These are phyloP conservation scores for Acacia melanoxylon DNA, from an alignment of 306 rosid genomes.

Conservation along the genomic window DNA sequence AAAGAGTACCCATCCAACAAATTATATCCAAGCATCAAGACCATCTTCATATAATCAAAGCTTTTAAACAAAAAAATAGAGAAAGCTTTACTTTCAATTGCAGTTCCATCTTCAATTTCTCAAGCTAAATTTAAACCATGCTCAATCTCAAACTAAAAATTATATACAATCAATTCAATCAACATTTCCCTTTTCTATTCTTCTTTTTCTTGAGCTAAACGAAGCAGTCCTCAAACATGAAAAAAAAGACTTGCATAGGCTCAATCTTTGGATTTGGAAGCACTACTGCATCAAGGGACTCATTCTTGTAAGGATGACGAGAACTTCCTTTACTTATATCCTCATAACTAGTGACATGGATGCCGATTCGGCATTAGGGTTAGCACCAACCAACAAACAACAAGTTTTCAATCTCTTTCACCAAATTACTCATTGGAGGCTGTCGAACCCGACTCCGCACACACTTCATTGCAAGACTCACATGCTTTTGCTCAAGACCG, in stretches of 20 bases:
- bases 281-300: conserved; percentile 27
- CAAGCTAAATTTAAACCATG: not conserved
- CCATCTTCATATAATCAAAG: not conserved
- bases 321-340: conserved; percentile 30
- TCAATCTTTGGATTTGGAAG: conserved; percentile 27
- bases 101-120: conserved; percentile 4
- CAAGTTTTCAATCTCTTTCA: conserved; percentile 51
- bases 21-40: not conserved
- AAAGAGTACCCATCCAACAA: not conserved
- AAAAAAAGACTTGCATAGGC: not conserved
- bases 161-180: not conserved
- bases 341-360: conserved; percentile 47
- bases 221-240: not conserved
- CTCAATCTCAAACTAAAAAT: not conserved
- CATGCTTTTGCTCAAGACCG: conserved; percentile 49
- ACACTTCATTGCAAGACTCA: conserved; percentile 53
- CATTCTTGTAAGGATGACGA: conserved; percentile 38
- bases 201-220: not conserved
- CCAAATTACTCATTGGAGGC: conserved; percentile 66
- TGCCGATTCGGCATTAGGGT: conserved; percentile 39
- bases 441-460: conserved; percentile 41
- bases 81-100: not conserved
- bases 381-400: conserved; percentile 41
- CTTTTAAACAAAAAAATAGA: not conserved
- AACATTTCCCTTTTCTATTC: not conserved